Conservation (phyloP, 2,329 filamentous ascomycete species). For the Colletotrichum sp. region DNA sequence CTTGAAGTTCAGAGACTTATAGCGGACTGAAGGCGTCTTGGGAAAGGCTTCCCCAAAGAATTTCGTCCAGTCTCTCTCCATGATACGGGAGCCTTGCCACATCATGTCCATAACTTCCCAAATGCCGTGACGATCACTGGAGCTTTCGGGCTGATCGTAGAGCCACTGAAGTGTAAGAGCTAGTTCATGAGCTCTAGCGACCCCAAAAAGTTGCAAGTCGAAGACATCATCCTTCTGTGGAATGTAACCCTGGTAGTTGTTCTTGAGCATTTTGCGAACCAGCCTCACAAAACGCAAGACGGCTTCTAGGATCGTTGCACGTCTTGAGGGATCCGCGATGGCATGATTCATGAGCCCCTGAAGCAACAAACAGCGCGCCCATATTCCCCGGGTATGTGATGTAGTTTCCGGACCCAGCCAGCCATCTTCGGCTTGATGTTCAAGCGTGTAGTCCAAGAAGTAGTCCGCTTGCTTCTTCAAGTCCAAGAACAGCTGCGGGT, state of each 20-base stretch:
- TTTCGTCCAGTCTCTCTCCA: conserved; percentile 34
- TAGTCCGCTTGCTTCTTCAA: conserved; percentile 26
- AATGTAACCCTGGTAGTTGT: conserved; percentile 57
- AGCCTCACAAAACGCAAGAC: conserved; percentile 56
- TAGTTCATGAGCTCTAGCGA: conserved; percentile 41
- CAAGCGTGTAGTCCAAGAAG: conserved; percentile 52
- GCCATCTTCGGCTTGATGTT: conserved; percentile 55
- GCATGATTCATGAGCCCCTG: conserved; percentile 51
- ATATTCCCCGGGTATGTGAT: conserved; percentile 49
- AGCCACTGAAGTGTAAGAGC: conserved; percentile 45
- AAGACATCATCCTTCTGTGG: conserved; percentile 47
- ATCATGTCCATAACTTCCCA: conserved; percentile 48
- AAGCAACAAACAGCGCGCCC: conserved; percentile 57
- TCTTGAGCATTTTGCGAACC: conserved; percentile 58
- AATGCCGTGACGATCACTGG: conserved; percentile 25
- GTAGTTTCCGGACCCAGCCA: conserved; percentile 61
- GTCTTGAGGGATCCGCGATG: conserved; percentile 50
- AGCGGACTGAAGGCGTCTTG: conserved; percentile 23
- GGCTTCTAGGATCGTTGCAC: conserved; percentile 48
- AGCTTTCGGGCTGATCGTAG: conserved; percentile 37
- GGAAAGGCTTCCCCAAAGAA: conserved; percentile 28
- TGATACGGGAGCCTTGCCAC: conserved; percentile 28
- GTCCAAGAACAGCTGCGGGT: conserved; percentile 27
- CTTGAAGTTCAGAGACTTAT: conserved; percentile 37
- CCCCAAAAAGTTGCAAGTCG: conserved; percentile 38